Conservation (phyloP, 345 rosid species). For the Sisymbrium altissimum region DNA sequence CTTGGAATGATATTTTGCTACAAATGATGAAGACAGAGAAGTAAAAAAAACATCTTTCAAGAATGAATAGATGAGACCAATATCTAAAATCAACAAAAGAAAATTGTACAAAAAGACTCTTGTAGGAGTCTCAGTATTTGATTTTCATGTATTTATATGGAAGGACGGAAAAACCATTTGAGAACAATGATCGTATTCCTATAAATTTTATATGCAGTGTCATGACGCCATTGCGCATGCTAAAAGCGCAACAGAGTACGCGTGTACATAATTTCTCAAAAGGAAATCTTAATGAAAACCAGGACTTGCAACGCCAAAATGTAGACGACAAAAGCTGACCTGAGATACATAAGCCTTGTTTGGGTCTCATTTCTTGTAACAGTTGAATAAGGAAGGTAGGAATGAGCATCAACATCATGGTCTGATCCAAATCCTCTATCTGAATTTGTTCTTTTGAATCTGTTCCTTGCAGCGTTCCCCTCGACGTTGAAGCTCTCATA, state of each 20-base stretch:
- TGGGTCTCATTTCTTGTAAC: slow-evolving; percentile 56
- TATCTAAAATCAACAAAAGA: neutral
- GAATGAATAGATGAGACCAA: neutral
- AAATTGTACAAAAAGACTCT: slow-evolving; percentile 6
- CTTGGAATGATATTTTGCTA: slow-evolving; percentile 71
- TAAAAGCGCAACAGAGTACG: slow-evolving; percentile 24
- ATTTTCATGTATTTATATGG: slow-evolving; percentile 1
- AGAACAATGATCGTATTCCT: slow-evolving; percentile 11
- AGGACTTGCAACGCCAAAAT: slow-evolving; percentile 65
- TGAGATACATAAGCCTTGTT: slow-evolving; percentile 64
- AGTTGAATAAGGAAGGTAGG: slow-evolving; percentile 56
- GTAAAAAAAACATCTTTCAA: slow-evolving; percentile 7
- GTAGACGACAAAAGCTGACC: slow-evolving; percentile 88
- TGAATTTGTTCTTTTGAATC: slow-evolving; percentile 61
- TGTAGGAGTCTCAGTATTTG: slow-evolving; percentile 16
- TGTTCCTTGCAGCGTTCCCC: slow-evolving; percentile 58
- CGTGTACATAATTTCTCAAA: slow-evolving; percentile 45
- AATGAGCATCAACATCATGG: slow-evolving; percentile 39
- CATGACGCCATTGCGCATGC: slow-evolving; percentile 11
- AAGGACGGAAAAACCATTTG: neutral
- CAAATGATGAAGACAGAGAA: slow-evolving; percentile 45
- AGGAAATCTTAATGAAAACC: slow-evolving; percentile 87
- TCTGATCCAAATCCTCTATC: slow-evolving; percentile 58
- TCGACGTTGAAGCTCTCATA: slow-evolving; percentile 54
- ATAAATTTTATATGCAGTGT: slow-evolving; percentile 22